Evolutionary conservation across 2,329 filamentous ascomycete species (phyloP).

Genomic region (Paraphaeosphaeria minitans): DNA sequence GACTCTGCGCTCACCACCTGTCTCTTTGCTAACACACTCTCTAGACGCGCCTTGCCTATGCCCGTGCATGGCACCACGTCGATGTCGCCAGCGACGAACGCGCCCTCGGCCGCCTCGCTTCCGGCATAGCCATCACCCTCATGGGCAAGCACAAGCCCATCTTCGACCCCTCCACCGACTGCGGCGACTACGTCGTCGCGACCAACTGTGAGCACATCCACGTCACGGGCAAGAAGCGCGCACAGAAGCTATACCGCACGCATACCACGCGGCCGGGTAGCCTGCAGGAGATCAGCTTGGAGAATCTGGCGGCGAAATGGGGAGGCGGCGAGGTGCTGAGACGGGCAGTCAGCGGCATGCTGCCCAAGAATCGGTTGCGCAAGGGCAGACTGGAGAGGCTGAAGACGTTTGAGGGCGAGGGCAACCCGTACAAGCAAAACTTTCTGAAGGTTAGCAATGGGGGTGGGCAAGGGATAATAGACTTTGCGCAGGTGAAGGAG

Average conservation of each 20-base stretch:
- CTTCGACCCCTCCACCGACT: conserved; percentile 96
- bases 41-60: conserved; percentile 95
- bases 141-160: conserved; percentile 99
- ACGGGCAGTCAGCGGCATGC: conserved; percentile 93
- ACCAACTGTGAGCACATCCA: conserved; percentile 85
- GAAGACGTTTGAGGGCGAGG: conserved; percentile 93
- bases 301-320: conserved; percentile 90
- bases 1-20: neutral
- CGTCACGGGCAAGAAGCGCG: conserved; percentile 88
- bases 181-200: conserved; percentile 97
- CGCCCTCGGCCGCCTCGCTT: conserved; percentile 87
- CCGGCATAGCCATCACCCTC: conserved; percentile 80
- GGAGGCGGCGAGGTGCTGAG: conserved; percentile 90
- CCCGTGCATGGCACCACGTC: conserved; percentile 93
- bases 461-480: conserved; percentile 40
- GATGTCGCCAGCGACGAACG: conserved; percentile 70
- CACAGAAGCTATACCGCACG: conserved; percentile 94
- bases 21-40: conserved; percentile 13
- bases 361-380: conserved; percentile 93
- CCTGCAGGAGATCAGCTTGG: conserved; percentile 89
- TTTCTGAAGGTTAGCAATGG: conserved; percentile 69
- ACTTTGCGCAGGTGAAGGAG: conserved; percentile 46
- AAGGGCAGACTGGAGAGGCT: conserved; percentile 85
- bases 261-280: conserved; percentile 90
- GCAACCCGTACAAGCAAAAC: conserved; percentile 91